A percentile compares a stretch with the other conserved stretches of the same genome.
phyloP scores from a whole-genome alignment of 192 early-diverging fungal genomes.

The Spinellus fusiger region DNA sequence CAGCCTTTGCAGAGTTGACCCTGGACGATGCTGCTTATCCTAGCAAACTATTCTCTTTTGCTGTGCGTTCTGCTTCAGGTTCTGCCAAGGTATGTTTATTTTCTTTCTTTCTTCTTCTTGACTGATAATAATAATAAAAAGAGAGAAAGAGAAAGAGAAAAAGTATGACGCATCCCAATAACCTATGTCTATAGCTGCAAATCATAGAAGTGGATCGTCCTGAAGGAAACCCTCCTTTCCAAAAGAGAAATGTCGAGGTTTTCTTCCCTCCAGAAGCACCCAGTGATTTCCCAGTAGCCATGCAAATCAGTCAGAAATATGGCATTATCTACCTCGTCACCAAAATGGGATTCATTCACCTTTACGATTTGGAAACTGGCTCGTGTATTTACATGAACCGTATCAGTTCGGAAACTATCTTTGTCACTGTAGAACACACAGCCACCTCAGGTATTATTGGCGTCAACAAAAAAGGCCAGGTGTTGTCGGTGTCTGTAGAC shows the following conservation, averaged over 20 bases:
- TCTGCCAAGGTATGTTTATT: constrained; percentile 58
- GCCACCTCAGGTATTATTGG: constrained; percentile 84
- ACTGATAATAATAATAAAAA: not conserved
- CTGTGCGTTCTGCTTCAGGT: constrained; percentile 70
- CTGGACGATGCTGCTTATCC: constrained; percentile 70
- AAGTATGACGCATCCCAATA: not conserved
- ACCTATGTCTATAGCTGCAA: constrained; percentile 61
- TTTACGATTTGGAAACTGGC: constrained; percentile 94
- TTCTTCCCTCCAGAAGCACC: constrained; percentile 96
- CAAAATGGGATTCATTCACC: constrained; percentile 96
- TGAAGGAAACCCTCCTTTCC: constrained; percentile 84
- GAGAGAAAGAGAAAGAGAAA: not conserved
- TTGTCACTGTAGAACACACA: constrained; percentile 90
- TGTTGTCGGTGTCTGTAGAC: constrained; percentile 90
- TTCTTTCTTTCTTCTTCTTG: not conserved
- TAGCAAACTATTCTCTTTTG: constrained; percentile 90
- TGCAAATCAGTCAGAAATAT: constrained; percentile 94
- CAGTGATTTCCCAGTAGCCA: constrained; percentile 92
- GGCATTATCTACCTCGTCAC: constrained; percentile 93
- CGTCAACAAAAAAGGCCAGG: constrained; percentile 95
- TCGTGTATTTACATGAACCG: constrained; percentile 96
- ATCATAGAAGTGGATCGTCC: constrained; percentile 95
- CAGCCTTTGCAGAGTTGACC: constrained; percentile 87
- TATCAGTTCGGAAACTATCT: constrained; percentile 96
- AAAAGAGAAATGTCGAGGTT: constrained; percentile 87